A percentile compares a stretch with the other conserved stretches of the same genome.
Evolutionary conservation across 176 grass and related monocot genomes (phyloP).

Genomic region (bread wheat (Triticum aestivum)): IWGSC_CS_RefSeq_v2.1 NC_057794.1:311931865-311932364

Average conservation of each 20-base stretch:
- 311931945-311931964: too few species aligned
- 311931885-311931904: too few species aligned
- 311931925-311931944: too few species aligned
- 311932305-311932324: constrained; percentile 15
- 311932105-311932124: not conserved
- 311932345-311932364: not conserved
- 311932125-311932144: constrained; percentile 23
- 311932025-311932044: not conserved
- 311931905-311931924: too few species aligned
- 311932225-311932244: not conserved
- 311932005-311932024: not conserved
- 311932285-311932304: constrained; percentile 39
- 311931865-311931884: too few species aligned
- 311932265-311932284: not conserved
- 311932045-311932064: not conserved
- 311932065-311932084: constrained; percentile 7
- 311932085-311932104: constrained; percentile 15
- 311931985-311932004: not conserved
- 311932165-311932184: constrained; percentile 21
- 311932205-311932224: not conserved
- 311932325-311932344: constrained; percentile 35
- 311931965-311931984: not conserved
- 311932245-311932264: not conserved
- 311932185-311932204: not conserved
- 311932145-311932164: constrained; percentile 18